These are phyloP conservation scores for Plasmopara muralis DNA, from an alignment of 352 stramenopile species.

Conservation along the genomic window DNA sequence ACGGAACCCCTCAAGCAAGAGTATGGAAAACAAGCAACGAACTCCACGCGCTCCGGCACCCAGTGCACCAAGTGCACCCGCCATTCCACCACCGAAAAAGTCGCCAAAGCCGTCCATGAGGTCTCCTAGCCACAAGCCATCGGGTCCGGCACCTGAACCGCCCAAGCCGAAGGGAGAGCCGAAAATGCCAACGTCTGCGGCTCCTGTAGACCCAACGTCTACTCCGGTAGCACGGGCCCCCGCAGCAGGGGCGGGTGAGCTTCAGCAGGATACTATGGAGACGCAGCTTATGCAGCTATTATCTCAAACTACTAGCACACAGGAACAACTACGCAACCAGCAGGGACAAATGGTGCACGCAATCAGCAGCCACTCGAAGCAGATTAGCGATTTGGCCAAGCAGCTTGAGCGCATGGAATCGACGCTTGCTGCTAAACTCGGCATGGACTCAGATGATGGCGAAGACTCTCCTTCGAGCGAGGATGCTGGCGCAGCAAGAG, in stretches of 20 bases:
- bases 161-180: constrained; percentile 18
- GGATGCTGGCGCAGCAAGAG: constrained; percentile 25
- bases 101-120: constrained; percentile 11
- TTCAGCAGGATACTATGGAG: constrained; percentile 66
- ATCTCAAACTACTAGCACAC: constrained; percentile 77
- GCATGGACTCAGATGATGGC: constrained; percentile 15
- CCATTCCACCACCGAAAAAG: constrained; percentile 37
- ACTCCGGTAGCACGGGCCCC: constrained; percentile 8
- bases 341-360: constrained; percentile 80
- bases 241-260: constrained; percentile 12
- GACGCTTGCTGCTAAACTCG: constrained; percentile 62
- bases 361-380: constrained; percentile 71
- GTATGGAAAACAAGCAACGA: constrained; percentile 21
- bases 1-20: constrained; percentile 18
- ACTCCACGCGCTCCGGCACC: constrained; percentile 23
- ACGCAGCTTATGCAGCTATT: constrained; percentile 70
- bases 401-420: constrained; percentile 81
- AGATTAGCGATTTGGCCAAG: constrained; percentile 77
- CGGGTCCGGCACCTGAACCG: constrained; percentile 12
- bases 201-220: constrained; percentile 10
- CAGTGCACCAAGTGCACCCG: constrained; percentile 20
- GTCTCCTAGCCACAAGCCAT: constrained; percentile 19
- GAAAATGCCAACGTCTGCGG: constrained; percentile 6
- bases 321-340: constrained; percentile 80
- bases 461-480: constrained; percentile 18